Evolutionary conservation across 1,284 basidiomycete species (phyloP).

Genomic region (Phylloboletellus chloephorus): DNA sequence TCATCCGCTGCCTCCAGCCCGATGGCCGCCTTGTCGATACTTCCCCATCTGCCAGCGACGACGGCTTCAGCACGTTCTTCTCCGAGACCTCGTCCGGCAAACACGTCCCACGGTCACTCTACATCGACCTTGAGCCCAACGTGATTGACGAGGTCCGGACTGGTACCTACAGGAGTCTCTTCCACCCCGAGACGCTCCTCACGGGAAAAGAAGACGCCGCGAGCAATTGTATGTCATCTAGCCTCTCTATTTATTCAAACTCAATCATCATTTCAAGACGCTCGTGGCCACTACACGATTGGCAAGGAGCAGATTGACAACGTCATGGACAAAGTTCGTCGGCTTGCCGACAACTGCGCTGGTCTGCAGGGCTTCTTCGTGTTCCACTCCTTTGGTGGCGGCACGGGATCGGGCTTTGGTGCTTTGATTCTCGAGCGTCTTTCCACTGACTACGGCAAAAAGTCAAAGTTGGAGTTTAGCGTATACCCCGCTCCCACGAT

Average conservation of each 20-base stretch:
- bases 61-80: conserved; percentile 97
- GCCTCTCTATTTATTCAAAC: neutral
- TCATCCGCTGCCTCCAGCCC: conserved; percentile 44
- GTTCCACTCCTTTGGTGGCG: conserved; percentile 99
- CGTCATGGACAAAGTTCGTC: conserved; percentile 95
- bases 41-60: conserved; percentile 69
- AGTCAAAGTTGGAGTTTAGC: conserved; percentile 98
- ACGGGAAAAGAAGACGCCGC: conserved; percentile 99
- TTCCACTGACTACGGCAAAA: conserved; percentile 98
- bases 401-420: conserved; percentile 98
- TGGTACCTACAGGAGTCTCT: conserved; percentile 92
- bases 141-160: conserved; percentile 97
- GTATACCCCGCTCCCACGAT: conserved; percentile 95
- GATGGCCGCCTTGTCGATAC: conserved; percentile 77
- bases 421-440: conserved; percentile 96
- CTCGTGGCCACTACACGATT: conserved; percentile 96
- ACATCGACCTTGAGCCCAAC: conserved; percentile 96
- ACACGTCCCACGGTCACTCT: conserved; percentile 97
- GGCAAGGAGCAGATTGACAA: conserved; percentile 92
- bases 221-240: conserved; percentile 81
- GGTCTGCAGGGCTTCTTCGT: conserved; percentile 99
- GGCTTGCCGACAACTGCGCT: conserved; percentile 94
- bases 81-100: conserved; percentile 91
- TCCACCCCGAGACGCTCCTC: conserved; percentile 98
- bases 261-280: conserved; percentile 50